Evolutionary conservation across 768 basidiomycete genomes (phyloP).

Genomic region (Coprinellus micaceus): DNA sequence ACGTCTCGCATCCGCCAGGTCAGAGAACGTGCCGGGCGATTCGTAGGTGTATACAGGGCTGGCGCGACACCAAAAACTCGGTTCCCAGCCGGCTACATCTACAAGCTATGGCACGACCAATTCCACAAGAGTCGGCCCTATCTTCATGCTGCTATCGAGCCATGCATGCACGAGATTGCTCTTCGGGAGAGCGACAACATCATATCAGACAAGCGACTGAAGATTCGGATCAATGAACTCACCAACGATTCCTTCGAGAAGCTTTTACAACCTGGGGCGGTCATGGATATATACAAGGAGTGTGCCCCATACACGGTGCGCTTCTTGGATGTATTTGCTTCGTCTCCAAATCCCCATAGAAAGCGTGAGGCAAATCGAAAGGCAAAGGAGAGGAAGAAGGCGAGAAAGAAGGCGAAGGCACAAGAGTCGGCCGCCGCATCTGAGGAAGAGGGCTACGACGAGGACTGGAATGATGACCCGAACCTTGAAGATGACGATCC

Average conservation of each 20-base stretch:
- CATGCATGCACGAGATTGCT: background rate
- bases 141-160: background rate
- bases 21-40: background rate
- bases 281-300: background rate
- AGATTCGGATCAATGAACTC: slow-evolving; percentile 1
- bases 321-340: background rate
- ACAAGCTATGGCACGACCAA: background rate
- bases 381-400: background rate
- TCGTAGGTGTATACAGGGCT: slow-evolving; percentile 8
- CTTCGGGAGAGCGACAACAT: background rate
- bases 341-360: slow-evolving; percentile 2
- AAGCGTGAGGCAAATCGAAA: background rate
- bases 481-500: slow-evolving; percentile 15
- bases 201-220: background rate
- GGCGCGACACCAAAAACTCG: background rate
- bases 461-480: slow-evolving; percentile 13
- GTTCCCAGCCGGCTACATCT: background rate
- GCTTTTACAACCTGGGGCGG: background rate
- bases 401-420: background rate
- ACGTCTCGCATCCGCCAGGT: slow-evolving; percentile 11
- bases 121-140: background rate
- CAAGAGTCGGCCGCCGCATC: background rate
- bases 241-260: background rate
- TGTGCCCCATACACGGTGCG: background rate
- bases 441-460: background rate